Conservation (phyloP, 2,329 filamentous ascomycete species). For the Ophiostoma sp. region DNA sequence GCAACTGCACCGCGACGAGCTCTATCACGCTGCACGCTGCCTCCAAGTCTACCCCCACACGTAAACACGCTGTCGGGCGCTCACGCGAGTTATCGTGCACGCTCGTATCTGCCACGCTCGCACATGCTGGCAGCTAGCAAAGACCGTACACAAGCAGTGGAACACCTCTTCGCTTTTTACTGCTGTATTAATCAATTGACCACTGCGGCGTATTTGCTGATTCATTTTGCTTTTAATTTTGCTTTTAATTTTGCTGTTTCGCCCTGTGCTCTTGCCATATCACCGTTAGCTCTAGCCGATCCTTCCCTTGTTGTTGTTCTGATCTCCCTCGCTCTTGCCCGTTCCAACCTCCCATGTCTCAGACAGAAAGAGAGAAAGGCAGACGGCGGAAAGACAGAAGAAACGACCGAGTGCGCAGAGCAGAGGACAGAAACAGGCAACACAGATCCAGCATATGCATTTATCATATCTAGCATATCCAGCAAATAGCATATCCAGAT, state of each 20-base stretch:
- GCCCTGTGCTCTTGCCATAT: not conserved
- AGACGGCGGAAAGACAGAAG: not conserved
- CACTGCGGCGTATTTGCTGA: not conserved
- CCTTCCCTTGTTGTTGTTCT: conserved; percentile 2
- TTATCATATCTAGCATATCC: too few species aligned
- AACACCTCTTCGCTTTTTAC: not conserved
- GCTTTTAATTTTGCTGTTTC: not conserved
- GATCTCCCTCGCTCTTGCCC: conserved; percentile 12
- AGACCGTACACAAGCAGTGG: too few species aligned
- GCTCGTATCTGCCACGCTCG: too few species aligned
- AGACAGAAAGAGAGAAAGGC: not conserved
- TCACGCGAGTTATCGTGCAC: too few species aligned
- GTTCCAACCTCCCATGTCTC: not conserved
- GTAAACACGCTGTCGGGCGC: too few species aligned
- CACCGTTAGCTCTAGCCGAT: conserved; percentile 7
- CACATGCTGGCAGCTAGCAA: too few species aligned
- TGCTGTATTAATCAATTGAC: not conserved
- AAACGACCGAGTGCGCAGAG: not conserved
- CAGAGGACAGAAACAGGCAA: too few species aligned
- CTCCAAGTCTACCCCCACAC: too few species aligned
- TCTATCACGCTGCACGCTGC: too few species aligned
- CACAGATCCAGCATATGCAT: too few species aligned
- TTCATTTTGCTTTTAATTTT: not conserved
- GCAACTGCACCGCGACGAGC: too few species aligned
- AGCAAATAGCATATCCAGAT: not conserved